These are phyloP conservation scores for Hortiboletus campestris DNA, from an alignment of 768 basidiomycete genomes.

Conservation along the genomic window DNA sequence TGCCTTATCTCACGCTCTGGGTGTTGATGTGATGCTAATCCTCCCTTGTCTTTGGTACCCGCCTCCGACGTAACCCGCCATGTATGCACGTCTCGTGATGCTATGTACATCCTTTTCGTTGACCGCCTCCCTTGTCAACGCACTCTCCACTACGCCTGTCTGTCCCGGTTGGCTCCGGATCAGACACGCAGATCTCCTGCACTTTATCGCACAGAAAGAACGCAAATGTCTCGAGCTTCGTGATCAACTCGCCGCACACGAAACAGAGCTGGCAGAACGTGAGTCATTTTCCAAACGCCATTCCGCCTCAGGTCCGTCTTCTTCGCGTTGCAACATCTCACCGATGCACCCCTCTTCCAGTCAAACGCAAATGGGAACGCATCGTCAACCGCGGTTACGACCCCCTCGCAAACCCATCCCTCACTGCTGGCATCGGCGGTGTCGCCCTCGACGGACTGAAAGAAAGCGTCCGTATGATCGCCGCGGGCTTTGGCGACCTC, in stretches of 20 bases:
- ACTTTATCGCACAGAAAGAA: constrained; percentile 85
- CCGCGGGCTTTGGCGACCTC: constrained; percentile 42
- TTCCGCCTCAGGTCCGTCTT: too few species aligned
- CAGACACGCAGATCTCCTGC: constrained; percentile 80
- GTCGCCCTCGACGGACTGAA: constrained; percentile 55
- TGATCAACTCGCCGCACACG: constrained; percentile 67
- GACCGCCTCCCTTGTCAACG: background rate
- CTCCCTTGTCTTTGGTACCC: too few species aligned
- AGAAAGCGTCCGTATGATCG: constrained; percentile 62
- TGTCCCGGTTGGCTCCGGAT: background rate
- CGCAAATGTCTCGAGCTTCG: constrained; percentile 79
- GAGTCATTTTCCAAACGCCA: constrained; percentile 19
- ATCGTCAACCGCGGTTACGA: constrained; percentile 60
- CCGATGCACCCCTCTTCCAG: constrained; percentile 29
- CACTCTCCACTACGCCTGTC: background rate
- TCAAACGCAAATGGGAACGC: constrained; percentile 83
- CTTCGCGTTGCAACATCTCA: background rate
- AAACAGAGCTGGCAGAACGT: constrained; percentile 69
- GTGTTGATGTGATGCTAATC: background rate
- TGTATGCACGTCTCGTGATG: too few species aligned
- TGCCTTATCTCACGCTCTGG: too few species aligned
- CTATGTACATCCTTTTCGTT: too few species aligned
- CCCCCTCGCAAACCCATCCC: background rate
- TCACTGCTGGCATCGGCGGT: constrained; percentile 11
- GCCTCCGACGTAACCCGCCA: too few species aligned